Evolutionary conservation across 164 flowering plant species (phyloP), one percentile per base, ranked within the genome.

Genomic region (Magnolia kwangsiensis): DNA sequence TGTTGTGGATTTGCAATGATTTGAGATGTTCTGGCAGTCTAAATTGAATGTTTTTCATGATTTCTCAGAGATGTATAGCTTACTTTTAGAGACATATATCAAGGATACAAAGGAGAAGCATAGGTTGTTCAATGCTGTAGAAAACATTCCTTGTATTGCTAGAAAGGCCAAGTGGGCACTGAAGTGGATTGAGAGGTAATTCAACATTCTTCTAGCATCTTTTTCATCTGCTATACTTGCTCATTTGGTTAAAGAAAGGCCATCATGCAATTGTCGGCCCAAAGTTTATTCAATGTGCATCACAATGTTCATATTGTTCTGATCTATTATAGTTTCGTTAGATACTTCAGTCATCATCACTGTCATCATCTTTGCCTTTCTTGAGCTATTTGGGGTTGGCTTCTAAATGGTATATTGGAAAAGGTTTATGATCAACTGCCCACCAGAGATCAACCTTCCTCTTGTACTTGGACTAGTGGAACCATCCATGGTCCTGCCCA

Each of bases 71-170:
- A 93, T 93, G 96, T 93, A 93, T 78, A 93, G 98, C 87, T 85
- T 90, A 82, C 91, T 93, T n/a, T 70, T 93, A 83, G 96, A 93
- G 83, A 90, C 98, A n/a, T 90, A 87, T 79, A 90, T 93, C 72
- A 89, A 87, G 83, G 94, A 93, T 76, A 74, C 92, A 8, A 81
- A 69, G 50, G 96, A 92, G 88, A 93, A 93, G 84, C 84, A 84
- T 55, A 80, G 90, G 74, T 77, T 93, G 80, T 93, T 93, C 75
- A 86, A 89, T 83, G 98, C 98, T 51, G 80, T 92, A 72, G 98
- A 93, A 45, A 90, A 74, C 73, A 88, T 93, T 73, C 87, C 96
- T 51, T 90, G 92, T 78, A 88, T 93, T 67, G 83, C 86, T 20
- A 77, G 70, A 82, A 94, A 94, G 82, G 97, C 98, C 37, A 81